Evolutionary conservation across 1,284 basidiomycete species (phyloP), one percentile per base, ranked within the genome.

Genomic region (Heterobasidion irregulare): DNA sequence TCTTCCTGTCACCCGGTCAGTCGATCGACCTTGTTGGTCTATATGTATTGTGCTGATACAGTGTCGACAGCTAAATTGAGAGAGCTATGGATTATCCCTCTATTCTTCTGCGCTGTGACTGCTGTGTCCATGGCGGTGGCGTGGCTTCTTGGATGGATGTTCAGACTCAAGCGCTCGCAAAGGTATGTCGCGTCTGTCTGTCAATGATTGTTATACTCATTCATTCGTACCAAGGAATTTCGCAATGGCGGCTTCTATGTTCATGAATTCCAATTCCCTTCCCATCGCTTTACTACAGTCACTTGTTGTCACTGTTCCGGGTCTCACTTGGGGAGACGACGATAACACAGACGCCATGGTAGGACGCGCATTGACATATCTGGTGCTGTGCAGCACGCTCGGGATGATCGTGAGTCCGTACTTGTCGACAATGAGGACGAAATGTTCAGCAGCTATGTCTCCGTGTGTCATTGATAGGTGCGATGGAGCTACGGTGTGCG

Each of bases 231-330:
- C 13, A 15, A 92, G 92, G 62, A 84, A 82, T 50, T 94, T 94
- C 60, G 89, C 89, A 0, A 87, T 91, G 66, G 92, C 91, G 0
- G 88, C 91, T 0, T 77, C 87, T 18, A 89, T 89, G 83, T 92
- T 92, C 73, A 89, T 89, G 83, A 94, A 94, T 68, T 93, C 91
- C 6, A 98, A 98, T 67, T 94, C 92, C 6, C 78, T 98, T 1
- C 94, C 94, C 0, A 93, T 97, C 47, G 94, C 94, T 0, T 76
- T 98, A 38, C 88, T 93, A 83, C 91, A 96, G 71, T 89, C 85
- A 59, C 82, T 98, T 19, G 92, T 93, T 7, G 73, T 88, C 53
- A 89, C 90, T 8, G 92, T 97, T 0, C 88, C 89, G 0, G 84
- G 84, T 10, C 76, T 98, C 36, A 85, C 89, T 65, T 95, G 94